Evolutionary conservation across 176 grass and related monocot species (phyloP).

Genomic region (Zoysia pacifica): DNA sequence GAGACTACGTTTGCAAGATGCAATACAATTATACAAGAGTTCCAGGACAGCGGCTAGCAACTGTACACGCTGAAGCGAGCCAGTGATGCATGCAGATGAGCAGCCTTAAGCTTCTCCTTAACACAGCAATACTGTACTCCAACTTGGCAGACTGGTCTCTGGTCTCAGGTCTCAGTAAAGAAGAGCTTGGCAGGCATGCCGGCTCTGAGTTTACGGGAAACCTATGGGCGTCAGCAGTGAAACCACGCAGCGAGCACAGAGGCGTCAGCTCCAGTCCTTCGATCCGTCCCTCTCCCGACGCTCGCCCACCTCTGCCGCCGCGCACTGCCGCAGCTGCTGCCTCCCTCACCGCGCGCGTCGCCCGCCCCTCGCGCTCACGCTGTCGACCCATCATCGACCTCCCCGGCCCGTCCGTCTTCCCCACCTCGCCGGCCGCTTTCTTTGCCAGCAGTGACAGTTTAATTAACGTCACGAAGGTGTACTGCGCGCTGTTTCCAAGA

Average conservation of each 20-base stretch:
- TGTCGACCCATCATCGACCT: not conserved
- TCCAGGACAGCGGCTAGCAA: not conserved
- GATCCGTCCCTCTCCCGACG: too few species aligned
- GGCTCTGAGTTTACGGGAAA: not conserved
- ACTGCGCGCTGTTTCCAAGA: not conserved
- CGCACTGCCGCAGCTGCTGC: not conserved
- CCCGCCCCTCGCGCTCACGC: conserved; percentile 23
- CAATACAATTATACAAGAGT: not conserved
- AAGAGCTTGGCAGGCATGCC: not conserved
- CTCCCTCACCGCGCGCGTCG: not conserved
- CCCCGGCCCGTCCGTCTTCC: not conserved
- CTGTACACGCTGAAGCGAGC: not conserved
- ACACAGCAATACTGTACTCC: not conserved
- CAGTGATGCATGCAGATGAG: conserved; percentile 1
- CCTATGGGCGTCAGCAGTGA: too few species aligned
- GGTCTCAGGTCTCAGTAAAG: not conserved
- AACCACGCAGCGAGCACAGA: not conserved
- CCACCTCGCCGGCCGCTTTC: not conserved
- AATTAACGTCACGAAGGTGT: too few species aligned
- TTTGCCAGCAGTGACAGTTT: too few species aligned
- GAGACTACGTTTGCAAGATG: too few species aligned
- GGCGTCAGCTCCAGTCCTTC: not conserved
- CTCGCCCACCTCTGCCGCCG: not conserved
- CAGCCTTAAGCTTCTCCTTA: not conserved
- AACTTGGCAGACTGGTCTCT: not conserved